Evolutionary conservation across 2,329 filamentous ascomycete genomes (phyloP).

Genomic region (Pseudogymnoascus sp.): DNA sequence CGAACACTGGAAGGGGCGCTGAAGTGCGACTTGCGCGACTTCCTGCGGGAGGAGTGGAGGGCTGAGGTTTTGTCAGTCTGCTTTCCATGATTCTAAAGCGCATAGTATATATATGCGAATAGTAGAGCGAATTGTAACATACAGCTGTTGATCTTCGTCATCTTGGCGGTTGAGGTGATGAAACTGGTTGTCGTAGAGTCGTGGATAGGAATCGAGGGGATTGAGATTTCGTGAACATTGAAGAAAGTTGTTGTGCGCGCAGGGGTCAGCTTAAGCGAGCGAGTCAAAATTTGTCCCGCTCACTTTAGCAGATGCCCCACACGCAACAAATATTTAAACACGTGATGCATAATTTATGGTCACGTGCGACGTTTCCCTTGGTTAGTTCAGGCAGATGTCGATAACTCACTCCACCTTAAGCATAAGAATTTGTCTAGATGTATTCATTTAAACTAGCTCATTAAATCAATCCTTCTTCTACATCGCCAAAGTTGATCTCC

Average conservation of each 20-base stretch:
- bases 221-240: conserved; percentile 6
- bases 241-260: conserved; percentile 2
- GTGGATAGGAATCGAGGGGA: conserved; percentile 11
- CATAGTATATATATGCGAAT: conserved; percentile 1
- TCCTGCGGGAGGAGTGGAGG: conserved; percentile 80
- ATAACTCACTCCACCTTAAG: background rate
- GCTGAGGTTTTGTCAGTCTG: conserved; percentile 32
- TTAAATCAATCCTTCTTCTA: background rate
- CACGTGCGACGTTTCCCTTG: background rate
- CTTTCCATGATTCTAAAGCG: conserved; percentile 6
- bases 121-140: conserved; percentile 25
- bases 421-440: background rate
- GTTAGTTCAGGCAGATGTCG: background rate
- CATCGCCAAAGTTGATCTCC: background rate
- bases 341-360: background rate
- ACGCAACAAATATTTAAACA: background rate
- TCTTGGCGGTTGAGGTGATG: conserved; percentile 38
- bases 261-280: conserved; percentile 5
- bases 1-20: conserved; percentile 87
- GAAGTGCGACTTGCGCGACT: conserved; percentile 99
- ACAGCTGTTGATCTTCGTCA: conserved; percentile 64
- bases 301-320: background rate
- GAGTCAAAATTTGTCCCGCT: background rate
- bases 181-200: conserved; percentile 18
- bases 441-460: conserved; percentile 1